These are phyloP conservation scores for Cutaneotrichosporon spelunceum DNA, from an alignment of 1,284 basidiomycete species.

Conservation along the genomic window DNA sequence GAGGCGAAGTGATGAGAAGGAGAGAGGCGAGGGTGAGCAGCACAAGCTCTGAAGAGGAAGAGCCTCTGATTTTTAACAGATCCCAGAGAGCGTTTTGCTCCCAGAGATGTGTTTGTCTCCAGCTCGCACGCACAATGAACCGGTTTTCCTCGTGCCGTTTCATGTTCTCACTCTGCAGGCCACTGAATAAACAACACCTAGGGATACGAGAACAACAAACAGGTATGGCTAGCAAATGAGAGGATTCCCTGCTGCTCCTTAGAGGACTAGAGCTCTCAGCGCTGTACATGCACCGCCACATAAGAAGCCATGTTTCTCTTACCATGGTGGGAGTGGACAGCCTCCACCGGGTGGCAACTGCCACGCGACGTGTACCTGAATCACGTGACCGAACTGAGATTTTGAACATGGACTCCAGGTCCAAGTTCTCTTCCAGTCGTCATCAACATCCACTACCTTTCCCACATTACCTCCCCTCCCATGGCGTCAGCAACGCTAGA, in stretches of 20 bases:
- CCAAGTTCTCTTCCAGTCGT: not conserved
- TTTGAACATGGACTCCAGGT: constrained; percentile 4
- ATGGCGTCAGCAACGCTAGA: constrained; percentile 27
- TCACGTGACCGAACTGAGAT: constrained; percentile 15
- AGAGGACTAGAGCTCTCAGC: too few relatives aligned
- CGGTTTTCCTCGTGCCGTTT: not conserved
- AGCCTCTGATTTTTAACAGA: not conserved
- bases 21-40: not conserved
- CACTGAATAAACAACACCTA: not conserved
- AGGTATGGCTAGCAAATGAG: not conserved
- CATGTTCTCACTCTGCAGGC: not conserved
- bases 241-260: too few relatives aligned
- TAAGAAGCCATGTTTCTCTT: not conserved
- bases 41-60: too few relatives aligned
- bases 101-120: not conserved
- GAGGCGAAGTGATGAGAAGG: not conserved
- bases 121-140: not conserved
- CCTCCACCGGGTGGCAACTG: constrained; percentile 4
- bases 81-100: not conserved
- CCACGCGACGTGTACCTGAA: not conserved
- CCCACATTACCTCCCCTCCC: not conserved
- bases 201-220: not conserved
- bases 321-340: not conserved
- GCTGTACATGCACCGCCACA: not conserved
- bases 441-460: constrained; percentile 8